Percentiles rank a stretch among this genome's conserved stretches.
These are phyloP conservation scores for Rhodofomes roseus DNA, from an alignment of 1,284 basidiomycete species.

Conservation along the genomic window DNA sequence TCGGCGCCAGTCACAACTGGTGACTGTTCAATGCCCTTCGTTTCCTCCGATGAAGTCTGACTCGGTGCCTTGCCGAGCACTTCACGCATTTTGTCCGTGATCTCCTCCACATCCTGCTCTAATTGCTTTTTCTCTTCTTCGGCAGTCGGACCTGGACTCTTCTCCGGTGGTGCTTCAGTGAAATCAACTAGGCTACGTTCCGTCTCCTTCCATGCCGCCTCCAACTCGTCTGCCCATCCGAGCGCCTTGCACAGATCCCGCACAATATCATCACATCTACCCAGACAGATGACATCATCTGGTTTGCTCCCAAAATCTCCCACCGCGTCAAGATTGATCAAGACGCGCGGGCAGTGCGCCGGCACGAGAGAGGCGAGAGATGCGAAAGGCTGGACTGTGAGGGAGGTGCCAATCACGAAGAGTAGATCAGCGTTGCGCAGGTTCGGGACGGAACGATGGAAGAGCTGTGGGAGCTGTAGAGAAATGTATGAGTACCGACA, in stretches of 20 bases:
- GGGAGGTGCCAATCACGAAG: conserved; percentile 90
- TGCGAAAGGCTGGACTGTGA: conserved; percentile 79
- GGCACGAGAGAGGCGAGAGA: conserved; percentile 51
- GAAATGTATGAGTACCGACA: not conserved
- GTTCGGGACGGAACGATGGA: conserved; percentile 44
- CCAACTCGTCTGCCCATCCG: conserved; percentile 69
- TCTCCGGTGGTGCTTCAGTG: not conserved
- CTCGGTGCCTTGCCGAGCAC: conserved; percentile 16
- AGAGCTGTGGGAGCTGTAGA: conserved; percentile 54
- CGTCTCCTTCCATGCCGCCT: conserved; percentile 53
- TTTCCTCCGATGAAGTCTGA: not conserved
- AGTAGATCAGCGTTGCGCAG: conserved; percentile 76
- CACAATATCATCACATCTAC: conserved; percentile 67
- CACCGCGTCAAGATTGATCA: conserved; percentile 68
- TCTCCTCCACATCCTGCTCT: conserved; percentile 31
- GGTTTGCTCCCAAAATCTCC: conserved; percentile 51
- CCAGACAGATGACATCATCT: conserved; percentile 60
- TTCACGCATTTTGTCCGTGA: conserved; percentile 30
- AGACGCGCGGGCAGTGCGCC: conserved; percentile 55
- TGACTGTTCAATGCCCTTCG: not conserved
- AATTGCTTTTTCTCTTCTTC: conserved; percentile 8
- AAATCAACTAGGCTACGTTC: conserved; percentile 13
- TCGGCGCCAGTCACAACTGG: conserved; percentile 1
- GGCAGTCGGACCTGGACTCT: not conserved
- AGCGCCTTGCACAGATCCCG: conserved; percentile 54